Base-by-base conservation (phyloP, 441 rosid genomes). In the Erysimum cheiri region DNA sequence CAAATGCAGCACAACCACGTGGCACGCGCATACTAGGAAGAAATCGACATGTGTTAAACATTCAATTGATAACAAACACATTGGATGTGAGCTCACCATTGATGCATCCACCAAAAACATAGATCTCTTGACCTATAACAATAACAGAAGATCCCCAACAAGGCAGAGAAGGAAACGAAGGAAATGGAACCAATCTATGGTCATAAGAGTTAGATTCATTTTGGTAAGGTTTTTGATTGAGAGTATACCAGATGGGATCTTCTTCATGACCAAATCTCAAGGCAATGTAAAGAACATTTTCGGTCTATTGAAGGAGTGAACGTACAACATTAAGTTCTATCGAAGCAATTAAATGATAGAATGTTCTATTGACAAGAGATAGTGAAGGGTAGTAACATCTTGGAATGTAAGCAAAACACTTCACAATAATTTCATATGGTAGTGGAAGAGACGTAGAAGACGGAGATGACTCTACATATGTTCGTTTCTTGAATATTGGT, bases 1-100 rank as follows among this genome's bases (percentile, higher is more conserved):
- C 91, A 24, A n/a, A 49, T 4, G 33, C 46, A 36, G 35, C 46
- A 13, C 52, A 19, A 8, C 52, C 28, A 47, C 28, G 13, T 8
- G 52, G 5, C 28, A 47, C 6, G 19, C 24, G 28, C 28, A 47
- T 47, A 47, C 2, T 3, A 47, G 52, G 11, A 1, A 47, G 13
- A 47, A 17, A 24, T 17, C 24, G 52, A 8, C 12, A 47, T 0
- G 12, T 47, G 52, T 2, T 47, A 19, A 8, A 3, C 2, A 47
- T 8, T 28, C 11, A 19, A 47, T 19, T 2, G 52, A 19, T 47
- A 8, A 19, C 24, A 19, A 47, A 47, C 13, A 19, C 28, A 47
- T 17, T 46, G 8, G 5, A 0, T 5, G 50, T 46, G 26, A 9
- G 50, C 50, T 36, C 40, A 36, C 40, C 40, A 36, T 36, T 10